Percentiles rank a stretch among this genome's conserved stretches.
Conservation (phyloP, 805 yeast species). For the Myxozyma melibiosi region DNA sequence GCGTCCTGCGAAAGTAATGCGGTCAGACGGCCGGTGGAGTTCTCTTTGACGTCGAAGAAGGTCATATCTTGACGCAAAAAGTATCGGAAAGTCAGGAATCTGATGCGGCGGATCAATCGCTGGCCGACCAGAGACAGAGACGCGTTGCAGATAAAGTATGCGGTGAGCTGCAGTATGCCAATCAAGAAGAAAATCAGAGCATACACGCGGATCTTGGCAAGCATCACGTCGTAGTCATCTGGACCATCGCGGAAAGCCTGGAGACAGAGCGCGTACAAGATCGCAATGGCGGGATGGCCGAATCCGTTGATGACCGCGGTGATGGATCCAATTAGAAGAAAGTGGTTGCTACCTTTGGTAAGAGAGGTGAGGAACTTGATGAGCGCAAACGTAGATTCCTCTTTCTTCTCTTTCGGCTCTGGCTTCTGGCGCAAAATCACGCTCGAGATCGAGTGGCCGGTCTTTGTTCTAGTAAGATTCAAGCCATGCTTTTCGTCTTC, state of each 20-base stretch:
- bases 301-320: conserved; percentile 17
- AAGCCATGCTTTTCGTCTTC: conserved; percentile 3
- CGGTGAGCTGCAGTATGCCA: conserved; percentile 12
- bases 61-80: conserved; percentile 38
- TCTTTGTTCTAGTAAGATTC: conserved; percentile 9
- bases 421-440: not conserved
- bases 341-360: not conserved
- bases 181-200: conserved; percentile 19
- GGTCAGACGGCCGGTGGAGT: conserved; percentile 37
- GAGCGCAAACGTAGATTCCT: conserved; percentile 1
- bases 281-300: conserved; percentile 13
- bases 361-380: conserved; percentile 9
- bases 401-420: not conserved
- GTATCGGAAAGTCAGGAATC: conserved; percentile 33
- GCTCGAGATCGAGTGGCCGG: conserved; percentile 21
- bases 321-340: conserved; percentile 9
- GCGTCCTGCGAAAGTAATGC: conserved; percentile 36
- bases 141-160: conserved; percentile 16
- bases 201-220: conserved; percentile 39
- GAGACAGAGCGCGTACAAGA: conserved; percentile 16
- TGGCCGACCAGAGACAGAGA: conserved; percentile 23
- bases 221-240: conserved; percentile 1
- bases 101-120: conserved; percentile 35
- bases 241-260: conserved; percentile 12
- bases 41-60: conserved; percentile 37